Base-by-base conservation (phyloP, 768 basidiomycete species). In the Suillus tomentosus region DNA sequence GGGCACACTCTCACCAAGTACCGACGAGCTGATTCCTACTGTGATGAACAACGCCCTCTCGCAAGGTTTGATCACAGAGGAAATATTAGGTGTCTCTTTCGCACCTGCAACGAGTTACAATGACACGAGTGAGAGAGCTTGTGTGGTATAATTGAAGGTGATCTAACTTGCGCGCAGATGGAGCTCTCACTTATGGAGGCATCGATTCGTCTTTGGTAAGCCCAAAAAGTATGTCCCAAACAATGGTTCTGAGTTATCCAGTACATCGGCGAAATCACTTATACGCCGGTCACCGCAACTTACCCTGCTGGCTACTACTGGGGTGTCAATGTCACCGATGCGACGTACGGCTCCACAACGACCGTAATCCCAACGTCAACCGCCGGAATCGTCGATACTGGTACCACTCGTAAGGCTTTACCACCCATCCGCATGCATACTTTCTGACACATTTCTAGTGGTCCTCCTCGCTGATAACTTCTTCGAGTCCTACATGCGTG, bases 321-420 rank as follows among this genome's bases (percentile, higher is more conserved):
- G 69, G 69, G 69, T 27, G 63, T 70, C 39, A 58, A 70, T 55
- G 55, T 69, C 56, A 61, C 51, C 8, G 62, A 57, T n/a, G 43
- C 60, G 58, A 61, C 60, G 14, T 61, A 61, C 17, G 60, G 60
- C 53, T 22, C 34, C 27, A 43, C 54, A 3, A 58, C 27, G 3
- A 69, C 64, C 9, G 50, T 56, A 10, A 66, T 70, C 3, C 55
- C 62, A 19, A 51, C 53, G 15, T 68, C 62, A 27, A 63, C 62
- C 11, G 62, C 70, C 48, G 69, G 69, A 24, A 70, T 70, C 48
- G 69, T 70, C 15, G 69, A 70, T 42, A 70, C 69, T 24, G 68
- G 68, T 14, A 70, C 70, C 17, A 71, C 70, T 43, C 67, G 62
- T 63, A 62, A 11, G 57, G 7, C 3, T 27, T 19, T 5, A 17